phyloP scores from a whole-genome alignment of 371 early-diverging fungal genomes.

The Mortierella sp. region DNA sequence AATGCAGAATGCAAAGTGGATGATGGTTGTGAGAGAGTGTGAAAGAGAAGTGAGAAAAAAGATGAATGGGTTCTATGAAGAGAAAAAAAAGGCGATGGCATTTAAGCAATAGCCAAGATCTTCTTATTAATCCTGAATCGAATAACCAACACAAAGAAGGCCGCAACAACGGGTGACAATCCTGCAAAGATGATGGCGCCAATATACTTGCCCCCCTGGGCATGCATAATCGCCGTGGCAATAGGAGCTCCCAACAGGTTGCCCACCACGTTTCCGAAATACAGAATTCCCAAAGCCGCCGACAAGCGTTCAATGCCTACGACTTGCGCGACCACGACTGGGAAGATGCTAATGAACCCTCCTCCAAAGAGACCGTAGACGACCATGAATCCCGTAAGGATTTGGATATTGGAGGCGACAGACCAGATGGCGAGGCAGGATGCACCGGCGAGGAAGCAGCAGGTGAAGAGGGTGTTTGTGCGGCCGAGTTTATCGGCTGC shows the following conservation, averaged over 20 bases:
- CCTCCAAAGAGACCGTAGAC: slow-evolving; percentile 67
- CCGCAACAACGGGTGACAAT: slow-evolving; percentile 36
- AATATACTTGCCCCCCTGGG: slow-evolving; percentile 35
- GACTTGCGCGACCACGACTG: slow-evolving; percentile 65
- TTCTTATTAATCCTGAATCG: slow-evolving; percentile 39
- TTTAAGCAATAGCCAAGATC: slow-evolving; percentile 44
- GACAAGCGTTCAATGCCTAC: slow-evolving; percentile 67
- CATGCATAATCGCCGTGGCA: slow-evolving; percentile 56
- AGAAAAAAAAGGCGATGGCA: no score
- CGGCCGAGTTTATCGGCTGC: slow-evolving; percentile 62
- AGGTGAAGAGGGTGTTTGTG: slow-evolving; percentile 61
- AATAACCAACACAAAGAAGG: slow-evolving; percentile 38
- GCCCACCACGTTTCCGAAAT: slow-evolving; percentile 62
- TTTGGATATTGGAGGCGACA: slow-evolving; percentile 27
- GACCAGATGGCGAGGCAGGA: slow-evolving; percentile 65
- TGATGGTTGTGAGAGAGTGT: background rate
- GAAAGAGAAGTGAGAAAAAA: background rate
- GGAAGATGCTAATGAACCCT: slow-evolving; percentile 65
- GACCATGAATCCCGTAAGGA: slow-evolving; percentile 50
- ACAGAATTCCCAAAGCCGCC: slow-evolving; percentile 66
- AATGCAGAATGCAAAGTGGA: background rate
- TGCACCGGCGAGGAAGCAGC: slow-evolving; percentile 59
- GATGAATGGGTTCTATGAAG: background rate
- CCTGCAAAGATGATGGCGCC: slow-evolving; percentile 53
- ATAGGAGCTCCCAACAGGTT: slow-evolving; percentile 62